Evolutionary conservation across 1,284 basidiomycete species (phyloP).

Genomic region (Phellopilus nigrolimitatus): DNA sequence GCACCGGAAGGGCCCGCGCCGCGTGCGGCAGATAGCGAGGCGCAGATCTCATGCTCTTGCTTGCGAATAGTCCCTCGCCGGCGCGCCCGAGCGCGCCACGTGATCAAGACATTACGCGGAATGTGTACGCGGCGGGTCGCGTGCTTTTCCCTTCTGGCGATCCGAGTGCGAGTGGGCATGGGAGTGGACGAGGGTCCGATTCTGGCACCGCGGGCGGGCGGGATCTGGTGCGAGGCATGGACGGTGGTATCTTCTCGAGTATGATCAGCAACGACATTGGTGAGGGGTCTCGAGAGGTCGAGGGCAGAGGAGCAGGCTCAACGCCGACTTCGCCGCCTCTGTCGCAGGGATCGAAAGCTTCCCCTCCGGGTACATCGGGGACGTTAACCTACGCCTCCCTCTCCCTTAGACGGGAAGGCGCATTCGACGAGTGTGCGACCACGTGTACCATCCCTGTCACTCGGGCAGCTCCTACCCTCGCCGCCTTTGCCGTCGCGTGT

Average conservation of each 20-base stretch:
- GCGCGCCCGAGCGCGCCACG: constrained; percentile 48
- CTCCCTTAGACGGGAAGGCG: background rate
- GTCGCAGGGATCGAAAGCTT: background rate
- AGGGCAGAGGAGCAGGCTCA: background rate
- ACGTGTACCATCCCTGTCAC: background rate
- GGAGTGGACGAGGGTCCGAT: constrained; percentile 14
- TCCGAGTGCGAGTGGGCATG: too few relatives aligned
- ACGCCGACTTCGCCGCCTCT: constrained; percentile 10
- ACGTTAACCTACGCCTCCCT: background rate
- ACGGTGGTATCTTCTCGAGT: constrained; percentile 3
- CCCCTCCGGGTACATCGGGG: constrained; percentile 1
- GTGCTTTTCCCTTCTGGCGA: constrained; percentile 54
- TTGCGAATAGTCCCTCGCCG: constrained; percentile 77
- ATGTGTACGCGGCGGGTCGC: constrained; percentile 56
- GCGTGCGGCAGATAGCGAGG: constrained; percentile 60
- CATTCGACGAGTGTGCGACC: background rate
- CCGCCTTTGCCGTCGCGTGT: constrained; percentile 20
- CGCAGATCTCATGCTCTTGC: constrained; percentile 75
- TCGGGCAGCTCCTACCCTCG: constrained; percentile 9
- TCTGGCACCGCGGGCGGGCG: constrained; percentile 19
- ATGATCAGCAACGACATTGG: background rate
- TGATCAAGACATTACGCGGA: constrained; percentile 43
- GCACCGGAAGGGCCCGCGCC: constrained; percentile 26
- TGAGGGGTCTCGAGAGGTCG: constrained; percentile 1
- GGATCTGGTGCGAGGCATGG: background rate